Evolutionary conservation across 768 basidiomycete species (phyloP).

Genomic region (Mycena olivaceomarginata): DNA sequence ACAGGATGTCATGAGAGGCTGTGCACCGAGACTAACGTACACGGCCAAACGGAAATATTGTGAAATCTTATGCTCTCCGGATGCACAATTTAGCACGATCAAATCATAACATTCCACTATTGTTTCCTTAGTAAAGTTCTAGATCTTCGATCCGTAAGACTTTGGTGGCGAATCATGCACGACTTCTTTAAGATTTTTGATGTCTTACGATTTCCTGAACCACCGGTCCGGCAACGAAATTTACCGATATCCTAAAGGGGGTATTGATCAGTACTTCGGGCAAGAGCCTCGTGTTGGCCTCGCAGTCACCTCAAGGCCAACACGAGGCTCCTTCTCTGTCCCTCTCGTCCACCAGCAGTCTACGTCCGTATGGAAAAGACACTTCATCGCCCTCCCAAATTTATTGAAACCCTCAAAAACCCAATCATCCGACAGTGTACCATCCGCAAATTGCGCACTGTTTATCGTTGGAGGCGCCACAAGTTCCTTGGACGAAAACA

Average conservation of each 20-base stretch:
- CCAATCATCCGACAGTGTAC: not conserved
- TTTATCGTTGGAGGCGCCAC: not conserved
- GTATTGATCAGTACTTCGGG: not conserved
- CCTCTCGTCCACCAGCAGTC: not conserved
- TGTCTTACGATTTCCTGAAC: not conserved
- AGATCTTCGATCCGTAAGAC: conserved; percentile 1
- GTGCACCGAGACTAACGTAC: too few relatives aligned
- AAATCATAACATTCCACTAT: not conserved
- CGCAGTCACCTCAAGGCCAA: not conserved
- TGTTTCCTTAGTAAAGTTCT: not conserved
- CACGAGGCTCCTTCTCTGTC: not conserved
- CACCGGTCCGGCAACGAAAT: not conserved
- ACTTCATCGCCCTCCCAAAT: not conserved
- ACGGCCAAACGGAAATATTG: not conserved
- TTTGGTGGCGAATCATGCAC: not conserved
- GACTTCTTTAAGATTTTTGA: not conserved
- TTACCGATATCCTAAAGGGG: conserved; percentile 5
- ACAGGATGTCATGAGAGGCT: too few relatives aligned
- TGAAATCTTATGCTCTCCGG: not conserved
- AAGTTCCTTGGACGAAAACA: not conserved
- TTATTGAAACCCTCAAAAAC: conserved; percentile 8
- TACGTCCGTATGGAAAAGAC: not conserved
- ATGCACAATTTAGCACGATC: conserved; percentile 1
- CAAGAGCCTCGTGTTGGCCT: not conserved
- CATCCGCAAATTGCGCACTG: not conserved